phyloP scores from a whole-genome alignment of 139 green algal genomes.

The Chlorella ohadii region DNA sequence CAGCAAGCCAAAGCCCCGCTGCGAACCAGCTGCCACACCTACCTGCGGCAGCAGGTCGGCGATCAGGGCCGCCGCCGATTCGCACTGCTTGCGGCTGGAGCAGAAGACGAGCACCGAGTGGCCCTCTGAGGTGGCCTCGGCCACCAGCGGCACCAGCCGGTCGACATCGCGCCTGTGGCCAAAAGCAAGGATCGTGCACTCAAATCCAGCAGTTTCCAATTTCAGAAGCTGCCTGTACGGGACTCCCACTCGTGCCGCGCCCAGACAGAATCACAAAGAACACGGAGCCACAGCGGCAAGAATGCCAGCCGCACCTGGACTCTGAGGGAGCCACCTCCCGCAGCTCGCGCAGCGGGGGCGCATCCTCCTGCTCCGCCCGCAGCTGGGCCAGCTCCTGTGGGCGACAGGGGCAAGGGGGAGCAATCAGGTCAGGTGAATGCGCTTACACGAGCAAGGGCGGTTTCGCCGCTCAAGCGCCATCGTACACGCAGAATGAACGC shows the following conservation, averaged over 20 bases:
- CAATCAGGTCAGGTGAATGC: not conserved
- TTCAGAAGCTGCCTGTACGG: no score
- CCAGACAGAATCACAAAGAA: no score
- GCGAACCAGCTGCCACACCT: no score
- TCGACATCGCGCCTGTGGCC: slow-evolving; percentile 56
- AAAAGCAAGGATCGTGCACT: no score
- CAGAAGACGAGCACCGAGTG: slow-evolving; percentile 76
- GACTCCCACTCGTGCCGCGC: no score
- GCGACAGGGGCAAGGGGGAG: not conserved
- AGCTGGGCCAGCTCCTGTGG: slow-evolving; percentile 11
- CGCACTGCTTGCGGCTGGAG: slow-evolving; percentile 19
- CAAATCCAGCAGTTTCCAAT: no score
- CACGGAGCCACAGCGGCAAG: no score
- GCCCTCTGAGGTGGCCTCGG: slow-evolving; percentile 51
- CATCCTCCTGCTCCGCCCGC: not conserved
- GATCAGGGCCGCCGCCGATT: slow-evolving; percentile 41
- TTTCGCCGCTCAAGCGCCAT: no score
- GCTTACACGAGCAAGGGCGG: no score
- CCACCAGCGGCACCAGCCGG: slow-evolving; percentile 56
- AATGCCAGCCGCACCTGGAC: no score
- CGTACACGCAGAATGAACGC: no score
- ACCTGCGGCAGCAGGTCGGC: slow-evolving; percentile 41
- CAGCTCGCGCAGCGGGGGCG: not conserved
- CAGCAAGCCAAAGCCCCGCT: no score
- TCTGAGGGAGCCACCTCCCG: slow-evolving; percentile 38